Conservation (phyloP, 768 basidiomycete species). For the Tylopilus rubrobrunneus region DNA sequence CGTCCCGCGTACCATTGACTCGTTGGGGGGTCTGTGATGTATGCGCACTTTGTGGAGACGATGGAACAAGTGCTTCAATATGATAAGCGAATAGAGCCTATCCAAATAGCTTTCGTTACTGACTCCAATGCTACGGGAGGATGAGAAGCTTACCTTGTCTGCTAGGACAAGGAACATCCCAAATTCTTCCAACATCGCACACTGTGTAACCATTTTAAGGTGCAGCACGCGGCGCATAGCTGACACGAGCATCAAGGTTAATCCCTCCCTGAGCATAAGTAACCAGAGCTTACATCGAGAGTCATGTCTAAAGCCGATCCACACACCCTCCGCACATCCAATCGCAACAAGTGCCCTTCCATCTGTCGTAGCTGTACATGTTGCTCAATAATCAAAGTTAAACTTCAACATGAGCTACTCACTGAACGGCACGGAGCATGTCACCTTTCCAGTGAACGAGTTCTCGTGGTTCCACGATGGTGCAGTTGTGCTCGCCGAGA, state of each 20-base stretch:
- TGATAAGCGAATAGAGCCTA: constrained; percentile 90
- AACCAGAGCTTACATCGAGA: constrained; percentile 55
- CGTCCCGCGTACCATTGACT: constrained; percentile 85
- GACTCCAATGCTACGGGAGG: neutral
- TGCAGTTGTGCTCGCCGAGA: constrained; percentile 40
- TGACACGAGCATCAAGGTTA: constrained; percentile 29
- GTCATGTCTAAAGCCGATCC: constrained; percentile 91
- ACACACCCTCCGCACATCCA: constrained; percentile 93
- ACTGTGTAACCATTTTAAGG: constrained; percentile 90
- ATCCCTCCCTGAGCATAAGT: neutral
- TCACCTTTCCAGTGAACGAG: constrained; percentile 78
- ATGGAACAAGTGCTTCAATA: constrained; percentile 94
- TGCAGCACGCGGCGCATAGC: constrained; percentile 93
- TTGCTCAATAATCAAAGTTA: constrained; percentile 2
- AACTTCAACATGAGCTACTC: constrained; percentile 13
- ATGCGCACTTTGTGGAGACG: constrained; percentile 64
- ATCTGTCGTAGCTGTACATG: constrained; percentile 66
- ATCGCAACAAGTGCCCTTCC: constrained; percentile 85
- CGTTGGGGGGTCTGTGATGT: constrained; percentile 83
- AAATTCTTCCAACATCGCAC: constrained; percentile 94
- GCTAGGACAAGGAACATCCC: constrained; percentile 94
- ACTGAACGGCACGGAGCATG: constrained; percentile 94
- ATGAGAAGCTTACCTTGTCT: constrained; percentile 59
- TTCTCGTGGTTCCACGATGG: constrained; percentile 68
- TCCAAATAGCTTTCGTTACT: neutral